Evolutionary conservation across 2,329 filamentous ascomycete genomes (phyloP).

Genomic region (Helicocarpus griseus): DNA sequence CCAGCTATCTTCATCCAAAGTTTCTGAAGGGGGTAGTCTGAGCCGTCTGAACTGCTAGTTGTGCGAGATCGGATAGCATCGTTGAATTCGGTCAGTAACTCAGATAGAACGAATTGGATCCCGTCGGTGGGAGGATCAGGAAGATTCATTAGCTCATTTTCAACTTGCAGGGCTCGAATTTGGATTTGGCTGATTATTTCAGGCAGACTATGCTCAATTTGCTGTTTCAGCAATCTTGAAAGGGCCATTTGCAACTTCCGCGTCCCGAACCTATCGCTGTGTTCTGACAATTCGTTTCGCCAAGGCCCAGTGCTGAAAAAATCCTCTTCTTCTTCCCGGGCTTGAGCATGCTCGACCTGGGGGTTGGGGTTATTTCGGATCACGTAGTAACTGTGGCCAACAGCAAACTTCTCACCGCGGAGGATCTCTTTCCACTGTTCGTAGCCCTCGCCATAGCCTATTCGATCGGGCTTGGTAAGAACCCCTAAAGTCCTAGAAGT

Average conservation of each 20-base stretch:
- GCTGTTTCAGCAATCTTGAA: conserved; percentile 38
- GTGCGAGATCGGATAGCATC: conserved; percentile 45
- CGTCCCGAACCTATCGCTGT: conserved; percentile 43
- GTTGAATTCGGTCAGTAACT: conserved; percentile 50
- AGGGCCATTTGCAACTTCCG: conserved; percentile 39
- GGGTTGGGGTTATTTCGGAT: conserved; percentile 50
- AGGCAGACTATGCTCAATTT: conserved; percentile 34
- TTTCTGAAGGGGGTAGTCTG: conserved; percentile 32
- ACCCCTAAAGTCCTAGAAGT: conserved; percentile 59
- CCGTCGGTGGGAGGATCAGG: conserved; percentile 58
- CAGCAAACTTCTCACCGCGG: conserved; percentile 47
- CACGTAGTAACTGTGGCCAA: conserved; percentile 70
- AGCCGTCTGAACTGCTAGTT: conserved; percentile 38
- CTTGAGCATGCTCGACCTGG: conserved; percentile 35
- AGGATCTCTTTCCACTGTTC: conserved; percentile 58
- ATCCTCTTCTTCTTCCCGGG: conserved; percentile 37
- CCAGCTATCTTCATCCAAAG: conserved; percentile 38
- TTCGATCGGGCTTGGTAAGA: conserved; percentile 73
- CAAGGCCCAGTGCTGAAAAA: conserved; percentile 46
- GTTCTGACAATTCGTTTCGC: conserved; percentile 30
- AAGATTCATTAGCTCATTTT: conserved; percentile 46
- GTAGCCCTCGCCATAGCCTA: conserved; percentile 44
- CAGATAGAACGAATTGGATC: conserved; percentile 55
- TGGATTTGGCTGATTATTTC: conserved; percentile 33
- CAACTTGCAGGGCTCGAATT: conserved; percentile 42